Evolutionary conservation across 805 yeast genomes (phyloP).

Genomic region (Candida tibetensis): DNA sequence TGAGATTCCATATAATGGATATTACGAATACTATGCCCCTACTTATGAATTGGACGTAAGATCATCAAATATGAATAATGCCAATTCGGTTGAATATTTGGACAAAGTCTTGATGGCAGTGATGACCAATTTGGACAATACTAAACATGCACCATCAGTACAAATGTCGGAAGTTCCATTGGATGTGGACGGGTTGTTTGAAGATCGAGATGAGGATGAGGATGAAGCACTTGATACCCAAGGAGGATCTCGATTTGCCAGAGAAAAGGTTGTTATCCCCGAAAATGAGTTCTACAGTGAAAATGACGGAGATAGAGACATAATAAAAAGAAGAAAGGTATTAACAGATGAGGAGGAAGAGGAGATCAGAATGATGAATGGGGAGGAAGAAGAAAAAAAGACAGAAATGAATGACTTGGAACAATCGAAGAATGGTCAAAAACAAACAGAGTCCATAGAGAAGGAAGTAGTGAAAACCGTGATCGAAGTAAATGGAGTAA

Average conservation of each 20-base stretch:
- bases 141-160: conserved; percentile 27
- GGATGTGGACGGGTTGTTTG: conserved; percentile 23
- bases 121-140: conserved; percentile 24
- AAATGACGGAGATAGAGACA: conserved; percentile 14
- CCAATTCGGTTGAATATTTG: conserved; percentile 26
- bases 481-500: too few species aligned
- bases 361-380: conserved; percentile 9
- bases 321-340: background rate
- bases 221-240: conserved; percentile 23
- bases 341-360: conserved; percentile 8
- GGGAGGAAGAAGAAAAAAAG: conserved; percentile 2
- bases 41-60: conserved; percentile 28
- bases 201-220: conserved; percentile 26
- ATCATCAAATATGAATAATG: conserved; percentile 26
- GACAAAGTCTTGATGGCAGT: conserved; percentile 24
- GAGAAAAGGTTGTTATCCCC: conserved; percentile 22
- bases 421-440: background rate
- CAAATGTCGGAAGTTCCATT: conserved; percentile 28
- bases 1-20: conserved; percentile 28
- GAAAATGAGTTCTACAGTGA: conserved; percentile 27
- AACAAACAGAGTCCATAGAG: too few species aligned
- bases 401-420: background rate
- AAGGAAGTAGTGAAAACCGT: too few species aligned
- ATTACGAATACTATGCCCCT: conserved; percentile 30
- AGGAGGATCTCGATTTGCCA: conserved; percentile 26